phyloP scores from a whole-genome alignment of 257 asterid species.

The Solanum virginianum region DNA sequence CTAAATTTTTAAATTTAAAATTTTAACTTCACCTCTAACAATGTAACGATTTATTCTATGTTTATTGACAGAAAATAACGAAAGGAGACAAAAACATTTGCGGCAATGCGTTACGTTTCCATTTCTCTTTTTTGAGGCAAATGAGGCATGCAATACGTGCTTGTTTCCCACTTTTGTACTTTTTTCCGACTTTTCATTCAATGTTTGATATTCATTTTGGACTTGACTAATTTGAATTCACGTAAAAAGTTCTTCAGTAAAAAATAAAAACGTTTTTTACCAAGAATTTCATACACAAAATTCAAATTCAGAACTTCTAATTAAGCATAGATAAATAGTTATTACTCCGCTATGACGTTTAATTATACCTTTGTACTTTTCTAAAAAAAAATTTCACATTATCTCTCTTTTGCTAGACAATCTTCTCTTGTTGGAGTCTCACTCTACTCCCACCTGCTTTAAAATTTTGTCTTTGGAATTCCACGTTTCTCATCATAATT shows the following conservation, averaged over 20 bases:
- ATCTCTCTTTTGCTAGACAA: background rate
- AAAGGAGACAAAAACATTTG: background rate
- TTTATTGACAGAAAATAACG: background rate
- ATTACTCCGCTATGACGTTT: background rate
- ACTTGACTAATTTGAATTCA: accelerated
- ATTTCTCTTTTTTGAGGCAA: background rate
- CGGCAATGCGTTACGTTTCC: background rate
- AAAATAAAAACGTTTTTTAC: accelerated
- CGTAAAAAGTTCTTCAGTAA: accelerated
- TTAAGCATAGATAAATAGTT: background rate
- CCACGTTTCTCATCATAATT: background rate
- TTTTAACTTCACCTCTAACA: background rate
- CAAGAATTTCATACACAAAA: background rate
- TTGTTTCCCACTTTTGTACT: background rate
- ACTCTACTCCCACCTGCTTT: background rate
- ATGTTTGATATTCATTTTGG: background rate
- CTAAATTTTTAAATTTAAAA: background rate
- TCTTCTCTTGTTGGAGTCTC: background rate
- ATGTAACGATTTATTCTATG: background rate
- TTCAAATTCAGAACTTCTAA: background rate
- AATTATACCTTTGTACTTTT: background rate
- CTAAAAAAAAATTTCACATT: no score
- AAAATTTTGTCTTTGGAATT: background rate
- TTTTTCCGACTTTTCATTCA: background rate
- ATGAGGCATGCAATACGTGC: background rate